Conservation (phyloP, 108 stramenopile genomes). For the Bacterosira constricta region DNA sequence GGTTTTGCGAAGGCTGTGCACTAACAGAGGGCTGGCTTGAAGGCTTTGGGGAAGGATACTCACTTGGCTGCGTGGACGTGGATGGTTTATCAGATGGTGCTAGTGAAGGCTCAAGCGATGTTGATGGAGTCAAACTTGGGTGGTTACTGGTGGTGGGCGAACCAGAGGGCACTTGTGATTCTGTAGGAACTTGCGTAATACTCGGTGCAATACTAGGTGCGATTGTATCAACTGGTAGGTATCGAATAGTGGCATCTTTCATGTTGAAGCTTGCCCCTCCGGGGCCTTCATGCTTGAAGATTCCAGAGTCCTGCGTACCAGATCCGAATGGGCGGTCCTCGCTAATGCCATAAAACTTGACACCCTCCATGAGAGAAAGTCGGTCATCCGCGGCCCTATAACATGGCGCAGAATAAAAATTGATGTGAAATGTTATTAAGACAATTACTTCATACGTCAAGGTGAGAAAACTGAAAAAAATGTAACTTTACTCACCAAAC, state of each 20-base stretch:
- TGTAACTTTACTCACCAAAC: too few relatives aligned
- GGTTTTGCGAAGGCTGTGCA: too few relatives aligned
- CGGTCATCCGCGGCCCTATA: constrained; percentile 7
- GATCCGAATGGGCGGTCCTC: constrained; percentile 8
- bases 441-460: too few relatives aligned
- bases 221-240: constrained; percentile 11
- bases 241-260: constrained; percentile 12
- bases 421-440: too few relatives aligned
- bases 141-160: neutral
- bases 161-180: neutral
- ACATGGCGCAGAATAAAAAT: too few relatives aligned
- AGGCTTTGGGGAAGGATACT: constrained; percentile 4
- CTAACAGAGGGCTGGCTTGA: neutral
- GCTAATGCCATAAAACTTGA: constrained; percentile 17
- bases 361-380: constrained; percentile 16
- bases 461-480: too few relatives aligned
- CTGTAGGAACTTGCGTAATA: neutral
- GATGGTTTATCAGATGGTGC: too few relatives aligned
- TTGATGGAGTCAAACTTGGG: neutral
- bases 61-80: too few relatives aligned
- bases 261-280: constrained; percentile 17
- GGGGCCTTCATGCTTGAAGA: constrained; percentile 10
- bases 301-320: constrained; percentile 15
- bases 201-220: constrained; percentile 9
- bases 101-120: neutral